Conservation (phyloP, 2,329 filamentous ascomycete genomes). For the Nannizzia gypsea region DNA sequence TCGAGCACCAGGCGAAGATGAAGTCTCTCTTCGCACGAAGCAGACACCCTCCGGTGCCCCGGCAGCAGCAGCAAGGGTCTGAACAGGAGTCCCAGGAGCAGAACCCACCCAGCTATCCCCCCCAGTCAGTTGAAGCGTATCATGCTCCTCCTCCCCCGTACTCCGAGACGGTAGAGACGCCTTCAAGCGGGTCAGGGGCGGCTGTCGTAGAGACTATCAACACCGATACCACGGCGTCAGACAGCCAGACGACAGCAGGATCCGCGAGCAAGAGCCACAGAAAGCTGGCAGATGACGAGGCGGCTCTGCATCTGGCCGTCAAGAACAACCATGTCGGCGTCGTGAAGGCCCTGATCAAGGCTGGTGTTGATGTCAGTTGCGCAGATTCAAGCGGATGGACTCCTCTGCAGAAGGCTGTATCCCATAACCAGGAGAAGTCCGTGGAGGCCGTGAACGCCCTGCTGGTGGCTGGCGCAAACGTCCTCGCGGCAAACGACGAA, state of each 20-base stretch:
- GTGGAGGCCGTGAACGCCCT: not conserved
- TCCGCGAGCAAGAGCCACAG: not conserved
- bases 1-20: not conserved
- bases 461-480: not conserved
- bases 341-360: not conserved
- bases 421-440: not conserved
- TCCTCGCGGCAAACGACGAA: not conserved
- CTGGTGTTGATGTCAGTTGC: not conserved
- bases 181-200: not conserved
- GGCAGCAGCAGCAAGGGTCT: not conserved
- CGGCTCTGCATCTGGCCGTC: slow-evolving; percentile 1
- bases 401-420: not conserved
- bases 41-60: not conserved
- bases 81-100: not conserved
- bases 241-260: not conserved
- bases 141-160: not conserved
- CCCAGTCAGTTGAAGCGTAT: not conserved
- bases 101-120: not conserved
- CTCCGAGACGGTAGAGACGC: not conserved
- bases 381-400: not conserved
- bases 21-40: not conserved
- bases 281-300: not conserved
- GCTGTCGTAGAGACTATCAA: not conserved
- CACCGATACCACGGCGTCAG: not conserved
- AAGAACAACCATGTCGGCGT: slow-evolving; percentile 4